Base-by-base conservation (phyloP, 345 rosid genomes). In the Triadica sebifera region DNA sequence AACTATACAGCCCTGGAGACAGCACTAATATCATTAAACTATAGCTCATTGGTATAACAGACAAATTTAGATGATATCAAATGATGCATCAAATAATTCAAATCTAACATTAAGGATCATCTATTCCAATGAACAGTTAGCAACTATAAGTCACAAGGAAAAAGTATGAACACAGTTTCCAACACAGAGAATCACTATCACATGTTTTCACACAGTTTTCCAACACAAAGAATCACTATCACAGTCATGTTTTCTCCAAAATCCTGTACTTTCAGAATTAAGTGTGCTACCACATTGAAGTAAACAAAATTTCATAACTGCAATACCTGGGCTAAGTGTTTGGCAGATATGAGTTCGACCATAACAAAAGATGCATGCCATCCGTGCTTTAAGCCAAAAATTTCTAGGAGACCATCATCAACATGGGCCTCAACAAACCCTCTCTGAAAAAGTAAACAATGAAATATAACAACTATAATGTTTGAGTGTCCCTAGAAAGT, bases 351-450 rank as follows among this genome's bases (percentile, higher is more conserved):
- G 81, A 96, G 98, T 74, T 96, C 99, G 69, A 96, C 97, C 99
- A 96, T 93, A 34, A 96, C 98, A 57, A 96, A 91, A 3, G 98
- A 95, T 60, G 99, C 98, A 85, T 95, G 99, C 98, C 99, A 95
- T 72, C 90, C 98, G 82, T 95, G 99, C 85, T 95, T 95, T 74
- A 93, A 79, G 47, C 99, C 98, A 77, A 93, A 95, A 67, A 95
- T 93, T 83, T 95, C 98, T 46, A 96, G 85, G 38, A 96, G 87
- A 62, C 99, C 98, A 80, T 96, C 99, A 81, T 90, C 97, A 19
- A 87, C 91, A 76, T 89, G 94, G 29, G 99, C 98, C 85, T 91
- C 91, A 37, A 96, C 96, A 81, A 96, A 96, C 37, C 98, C 98
- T 78, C 81, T 91, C 99, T 93, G 86, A 67, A 79, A 55, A 75